Conservation (phyloP, 306 rosid genomes). For the Geum urbanum region DNA sequence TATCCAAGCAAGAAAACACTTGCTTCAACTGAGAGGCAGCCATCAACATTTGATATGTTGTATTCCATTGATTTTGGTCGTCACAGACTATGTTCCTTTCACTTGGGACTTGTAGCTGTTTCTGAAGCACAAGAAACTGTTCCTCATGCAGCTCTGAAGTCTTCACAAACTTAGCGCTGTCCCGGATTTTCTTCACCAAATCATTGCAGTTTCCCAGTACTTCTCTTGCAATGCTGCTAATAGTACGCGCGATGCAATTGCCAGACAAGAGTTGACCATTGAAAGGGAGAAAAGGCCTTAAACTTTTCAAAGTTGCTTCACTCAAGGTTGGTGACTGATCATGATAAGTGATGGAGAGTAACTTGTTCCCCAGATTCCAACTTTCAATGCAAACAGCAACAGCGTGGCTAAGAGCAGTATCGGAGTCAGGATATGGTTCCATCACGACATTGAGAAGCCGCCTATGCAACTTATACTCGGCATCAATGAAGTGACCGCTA, state of each 20-base stretch:
- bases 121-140: constrained; percentile 64
- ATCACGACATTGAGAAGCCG: constrained; percentile 86
- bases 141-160: constrained; percentile 79
- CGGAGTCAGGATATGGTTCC: constrained; percentile 92
- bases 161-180: constrained; percentile 77
- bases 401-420: constrained; percentile 65
- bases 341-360: constrained; percentile 63
- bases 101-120: constrained; percentile 83
- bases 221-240: constrained; percentile 61
- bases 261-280: constrained; percentile 68
- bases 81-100: constrained; percentile 66
- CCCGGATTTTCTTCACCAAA: constrained; percentile 55
- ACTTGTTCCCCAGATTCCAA: constrained; percentile 68
- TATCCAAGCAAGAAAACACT: constrained; percentile 78
- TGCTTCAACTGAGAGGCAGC: constrained; percentile 76
- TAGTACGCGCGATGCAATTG: constrained; percentile 68
- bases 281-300: constrained; percentile 68
- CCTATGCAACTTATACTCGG: constrained; percentile 78
- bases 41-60: constrained; percentile 84
- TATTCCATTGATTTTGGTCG: constrained; percentile 76
- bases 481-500: constrained; percentile 76
- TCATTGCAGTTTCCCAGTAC: constrained; percentile 43
- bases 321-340: constrained; percentile 32
- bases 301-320: constrained; percentile 49
- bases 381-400: constrained; percentile 81